phyloP scores from a whole-genome alignment of 495 filamentous ascomycete genomes.

The Penicillium malachiteum region DNA sequence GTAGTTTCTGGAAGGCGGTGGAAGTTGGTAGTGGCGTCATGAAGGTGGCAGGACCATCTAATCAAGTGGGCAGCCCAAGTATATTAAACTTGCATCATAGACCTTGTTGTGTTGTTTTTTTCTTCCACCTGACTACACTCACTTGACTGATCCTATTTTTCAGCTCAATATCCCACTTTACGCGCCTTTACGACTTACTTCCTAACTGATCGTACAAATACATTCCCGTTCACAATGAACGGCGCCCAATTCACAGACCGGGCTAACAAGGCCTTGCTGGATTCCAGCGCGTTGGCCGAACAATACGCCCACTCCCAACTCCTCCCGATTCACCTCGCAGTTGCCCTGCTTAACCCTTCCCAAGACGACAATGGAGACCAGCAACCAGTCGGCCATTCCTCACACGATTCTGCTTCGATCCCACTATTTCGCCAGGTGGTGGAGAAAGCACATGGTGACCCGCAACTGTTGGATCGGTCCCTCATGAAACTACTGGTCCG shows the following conservation, averaged over 20 bases:
- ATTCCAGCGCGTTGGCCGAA: constrained; percentile 78
- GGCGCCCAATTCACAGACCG: constrained; percentile 80
- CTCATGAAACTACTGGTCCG: constrained; percentile 91
- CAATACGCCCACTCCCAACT: constrained; percentile 90
- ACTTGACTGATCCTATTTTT: neutral
- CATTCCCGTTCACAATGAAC: constrained; percentile 34
- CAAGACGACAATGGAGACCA: constrained; percentile 75
- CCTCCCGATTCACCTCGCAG: constrained; percentile 82
- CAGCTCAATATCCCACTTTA: neutral
- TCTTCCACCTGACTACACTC: neutral
- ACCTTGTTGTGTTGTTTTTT: neutral
- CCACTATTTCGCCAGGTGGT: constrained; percentile 92
- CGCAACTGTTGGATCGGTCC: constrained; percentile 80
- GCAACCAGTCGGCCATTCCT: constrained; percentile 59
- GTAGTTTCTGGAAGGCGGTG: constrained; percentile 46
- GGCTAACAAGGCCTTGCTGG: constrained; percentile 81
- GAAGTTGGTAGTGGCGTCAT: constrained; percentile 39
- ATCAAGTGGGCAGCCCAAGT: constrained; percentile 16
- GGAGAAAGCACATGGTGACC: constrained; percentile 89
- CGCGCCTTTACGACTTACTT: too few species aligned
- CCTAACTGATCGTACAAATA: constrained; percentile 11
- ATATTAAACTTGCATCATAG: constrained; percentile 25
- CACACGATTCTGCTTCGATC: constrained; percentile 53
- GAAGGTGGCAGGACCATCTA: constrained; percentile 17
- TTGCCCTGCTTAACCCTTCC: constrained; percentile 81